Percentiles rank a stretch among this genome's conserved stretches.
Evolutionary conservation across 345 rosid species (phyloP).

Genomic region (Eucalyptus paniculata): DNA sequence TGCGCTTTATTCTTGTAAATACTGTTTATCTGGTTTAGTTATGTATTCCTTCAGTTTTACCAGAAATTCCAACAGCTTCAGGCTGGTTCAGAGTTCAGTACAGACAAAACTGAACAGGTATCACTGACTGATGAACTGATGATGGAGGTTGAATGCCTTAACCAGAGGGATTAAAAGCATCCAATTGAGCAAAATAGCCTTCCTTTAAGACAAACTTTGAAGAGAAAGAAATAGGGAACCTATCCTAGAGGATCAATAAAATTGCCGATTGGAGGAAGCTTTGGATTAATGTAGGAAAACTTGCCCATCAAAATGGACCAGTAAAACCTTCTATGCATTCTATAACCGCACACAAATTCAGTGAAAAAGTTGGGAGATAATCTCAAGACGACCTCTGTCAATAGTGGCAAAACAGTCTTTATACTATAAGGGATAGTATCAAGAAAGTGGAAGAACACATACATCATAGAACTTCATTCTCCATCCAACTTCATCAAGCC

Average conservation of each 20-base stretch:
- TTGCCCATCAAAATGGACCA: not conserved
- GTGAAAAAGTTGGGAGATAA: not conserved
- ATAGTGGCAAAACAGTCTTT: not conserved
- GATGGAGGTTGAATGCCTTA: not conserved
- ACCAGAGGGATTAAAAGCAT: not conserved
- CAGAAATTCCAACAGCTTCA: not conserved
- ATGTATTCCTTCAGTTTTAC: not conserved
- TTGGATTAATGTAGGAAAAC: not conserved
- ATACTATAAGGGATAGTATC: not conserved
- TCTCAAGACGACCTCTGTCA: not conserved
- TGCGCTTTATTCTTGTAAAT: not conserved
- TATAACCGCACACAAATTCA: not conserved
- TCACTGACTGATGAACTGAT: not conserved
- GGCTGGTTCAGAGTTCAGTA: not conserved
- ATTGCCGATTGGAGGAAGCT: not conserved
- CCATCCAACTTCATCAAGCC: not conserved
- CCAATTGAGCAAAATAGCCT: not conserved
- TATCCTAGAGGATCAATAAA: not conserved
- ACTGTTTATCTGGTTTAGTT: not conserved
- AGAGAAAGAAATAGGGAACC: not conserved
- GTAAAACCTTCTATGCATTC: not conserved
- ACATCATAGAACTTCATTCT: not conserved
- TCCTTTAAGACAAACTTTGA: not conserved
- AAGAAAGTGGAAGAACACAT: not conserved
- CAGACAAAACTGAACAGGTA: not conserved